phyloP scores from a whole-genome alignment of 2,329 filamentous ascomycete species.

The Teratosphaeriaceae sp. region DNA sequence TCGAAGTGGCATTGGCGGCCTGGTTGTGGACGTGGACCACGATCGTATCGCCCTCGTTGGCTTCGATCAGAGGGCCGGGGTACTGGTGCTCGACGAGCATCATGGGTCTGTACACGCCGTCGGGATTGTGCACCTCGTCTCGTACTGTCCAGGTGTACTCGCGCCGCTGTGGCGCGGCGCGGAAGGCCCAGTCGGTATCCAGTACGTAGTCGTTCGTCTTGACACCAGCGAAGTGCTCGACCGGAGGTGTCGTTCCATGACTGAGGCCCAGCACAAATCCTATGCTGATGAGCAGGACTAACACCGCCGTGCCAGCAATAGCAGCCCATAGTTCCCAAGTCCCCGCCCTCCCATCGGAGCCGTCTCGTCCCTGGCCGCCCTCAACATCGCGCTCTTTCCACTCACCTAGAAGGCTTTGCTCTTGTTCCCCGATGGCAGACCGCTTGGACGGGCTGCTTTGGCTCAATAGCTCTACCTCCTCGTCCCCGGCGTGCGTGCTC shows the following conservation, averaged over 20 bases:
- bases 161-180: conserved; percentile 44
- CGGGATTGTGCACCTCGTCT: conserved; percentile 54
- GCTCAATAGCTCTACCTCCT: not conserved
- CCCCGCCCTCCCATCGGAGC: conserved; percentile 1
- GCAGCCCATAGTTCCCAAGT: conserved; percentile 6
- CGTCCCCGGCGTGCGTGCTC: not conserved
- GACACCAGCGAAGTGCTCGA: conserved; percentile 14
- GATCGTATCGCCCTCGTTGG: conserved; percentile 58
- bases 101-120: conserved; percentile 43
- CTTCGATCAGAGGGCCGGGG: conserved; percentile 34
- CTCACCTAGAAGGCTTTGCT: conserved; percentile 14
- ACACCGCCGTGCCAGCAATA: not conserved
- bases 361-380: not conserved
- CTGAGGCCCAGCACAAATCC: conserved; percentile 3
- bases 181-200: conserved; percentile 49
- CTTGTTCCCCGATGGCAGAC: conserved; percentile 10
- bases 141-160: conserved; percentile 56
- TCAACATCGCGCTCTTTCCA: conserved; percentile 10
- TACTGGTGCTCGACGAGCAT: conserved; percentile 36
- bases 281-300: conserved; percentile 4
- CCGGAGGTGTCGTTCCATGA: not conserved
- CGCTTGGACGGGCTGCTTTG: conserved; percentile 2
- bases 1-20: conserved; percentile 49
- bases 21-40: conserved; percentile 59
- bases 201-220: conserved; percentile 50